phyloP scores from a whole-genome alignment of 169 alveolate genomes.

The Plasmodium sp. region DNA sequence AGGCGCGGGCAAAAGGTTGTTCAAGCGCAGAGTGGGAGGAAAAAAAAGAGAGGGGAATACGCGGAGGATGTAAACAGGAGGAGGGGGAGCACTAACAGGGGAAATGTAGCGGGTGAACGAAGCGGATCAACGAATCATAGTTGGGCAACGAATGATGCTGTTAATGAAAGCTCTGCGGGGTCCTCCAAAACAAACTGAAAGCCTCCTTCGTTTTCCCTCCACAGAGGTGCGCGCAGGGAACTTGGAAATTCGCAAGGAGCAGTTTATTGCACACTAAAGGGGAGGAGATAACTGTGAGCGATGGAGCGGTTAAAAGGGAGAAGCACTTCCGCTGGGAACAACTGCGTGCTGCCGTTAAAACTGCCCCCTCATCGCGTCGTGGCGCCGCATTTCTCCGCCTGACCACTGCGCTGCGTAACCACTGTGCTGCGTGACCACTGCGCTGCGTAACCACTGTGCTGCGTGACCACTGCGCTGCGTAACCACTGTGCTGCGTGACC shows the following conservation, averaged over 20 bases:
- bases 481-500: too few relatives aligned
- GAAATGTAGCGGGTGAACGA: not conserved
- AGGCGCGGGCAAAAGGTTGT: not conserved
- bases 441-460: not conserved
- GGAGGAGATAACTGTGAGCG: not conserved
- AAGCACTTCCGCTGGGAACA: not conserved
- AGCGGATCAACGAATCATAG: not conserved
- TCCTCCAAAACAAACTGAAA: not conserved
- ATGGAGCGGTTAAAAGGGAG: not conserved
- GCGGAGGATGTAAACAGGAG: not conserved
- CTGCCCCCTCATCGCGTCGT: not conserved
- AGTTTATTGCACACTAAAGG: not conserved
- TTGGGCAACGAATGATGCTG: not conserved
- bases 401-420: not conserved
- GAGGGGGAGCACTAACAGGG: not conserved
- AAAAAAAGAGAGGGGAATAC: not conserved
- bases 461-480: not conserved
- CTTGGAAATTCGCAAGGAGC: not conserved
- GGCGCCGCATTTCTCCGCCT: not conserved
- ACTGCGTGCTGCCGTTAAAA: not conserved
- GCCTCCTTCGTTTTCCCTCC: not conserved
- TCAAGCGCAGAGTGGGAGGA: not conserved
- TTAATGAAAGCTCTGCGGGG: not conserved
- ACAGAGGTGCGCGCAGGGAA: not conserved
- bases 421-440: too few relatives aligned